Evolutionary conservation across 2,329 filamentous ascomycete species (phyloP), one percentile per base, ranked within the genome.

Genomic region (Epichloe coenophiala): DNA sequence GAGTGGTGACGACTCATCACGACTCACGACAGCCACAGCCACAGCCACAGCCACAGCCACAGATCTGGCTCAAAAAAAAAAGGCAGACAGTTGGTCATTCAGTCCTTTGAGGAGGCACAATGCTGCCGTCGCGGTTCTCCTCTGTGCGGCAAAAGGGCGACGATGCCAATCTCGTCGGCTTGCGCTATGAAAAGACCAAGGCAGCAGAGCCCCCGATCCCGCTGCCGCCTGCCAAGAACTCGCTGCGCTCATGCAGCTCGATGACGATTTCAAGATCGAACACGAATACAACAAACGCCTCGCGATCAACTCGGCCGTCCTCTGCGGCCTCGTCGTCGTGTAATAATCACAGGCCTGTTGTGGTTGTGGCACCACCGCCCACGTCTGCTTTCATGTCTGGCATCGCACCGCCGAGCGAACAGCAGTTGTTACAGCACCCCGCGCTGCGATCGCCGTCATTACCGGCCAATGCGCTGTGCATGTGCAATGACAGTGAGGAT

Each of bases 171-270:
- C 62, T 81, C 57, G 70, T 81, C 52, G 73, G 72, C 45, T 60
- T 83, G 50, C 75, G 77, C 52, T 83, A 83, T 66, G 80, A 83
- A 60, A 73, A 81, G 63, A 78, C 76, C 37, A 66, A 73, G 47
- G 72, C 76, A 57, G 75, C 75, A 45, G 73, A 77, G 62, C 75
- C 75, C 53, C 80, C 79, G 37, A 76, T 80, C 55, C 73, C 74
- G 44, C 63, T 78, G 52, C 64, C 71, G 46, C 70, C 73, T 54
- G 62, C 63, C 54, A 68, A 65, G 57, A 51, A 55, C 54, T 51
- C 62, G 54, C 47, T 56, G 51, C 46, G 60, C 33, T 44, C 54
- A 19, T 47, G 55, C 13, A 50, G 53, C 47, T 43, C 52, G 21
- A 11, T 54, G 47, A 54, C 51, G 42, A 51, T 54, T 5, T 51